Evolutionary conservation across 108 stramenopile species (phyloP).

Genomic region (Cylindrotheca closterium): DNA sequence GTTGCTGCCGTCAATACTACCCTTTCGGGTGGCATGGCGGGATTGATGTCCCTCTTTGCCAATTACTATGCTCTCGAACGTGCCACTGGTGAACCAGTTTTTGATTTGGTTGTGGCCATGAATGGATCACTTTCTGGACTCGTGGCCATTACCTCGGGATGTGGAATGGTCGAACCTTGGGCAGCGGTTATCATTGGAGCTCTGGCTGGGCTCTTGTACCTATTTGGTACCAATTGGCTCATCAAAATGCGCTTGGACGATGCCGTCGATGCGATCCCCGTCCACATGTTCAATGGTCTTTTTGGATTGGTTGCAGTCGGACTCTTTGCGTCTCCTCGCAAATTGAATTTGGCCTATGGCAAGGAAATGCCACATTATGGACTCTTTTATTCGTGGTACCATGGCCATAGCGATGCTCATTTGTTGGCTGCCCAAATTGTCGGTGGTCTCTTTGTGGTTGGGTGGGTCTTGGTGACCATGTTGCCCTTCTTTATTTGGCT

Average conservation of each 20-base stretch:
- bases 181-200: slow-evolving; percentile 84
- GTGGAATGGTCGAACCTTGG: slow-evolving; percentile 82
- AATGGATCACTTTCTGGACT: slow-evolving; percentile 71
- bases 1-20: slow-evolving; percentile 88
- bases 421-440: slow-evolving; percentile 69
- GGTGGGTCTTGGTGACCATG: slow-evolving; percentile 78
- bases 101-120: slow-evolving; percentile 54
- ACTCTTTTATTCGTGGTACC: slow-evolving; percentile 53
- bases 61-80: slow-evolving; percentile 44
- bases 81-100: slow-evolving; percentile 53
- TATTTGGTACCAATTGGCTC: slow-evolving; percentile 53
- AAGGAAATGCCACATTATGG: slow-evolving; percentile 44
- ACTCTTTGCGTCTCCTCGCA: slow-evolving; percentile 70
- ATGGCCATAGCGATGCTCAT: slow-evolving; percentile 43
- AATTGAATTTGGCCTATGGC: slow-evolving; percentile 50
- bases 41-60: slow-evolving; percentile 49
- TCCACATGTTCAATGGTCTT: slow-evolving; percentile 84
- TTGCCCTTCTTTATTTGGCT: slow-evolving; percentile 73
- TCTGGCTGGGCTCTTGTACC: slow-evolving; percentile 83
- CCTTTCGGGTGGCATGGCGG: slow-evolving; percentile 56
- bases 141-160: slow-evolving; percentile 87
- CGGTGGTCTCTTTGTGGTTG: slow-evolving; percentile 74
- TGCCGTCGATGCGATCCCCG: slow-evolving; percentile 91
- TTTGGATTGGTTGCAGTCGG: slow-evolving; percentile 88
- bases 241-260: slow-evolving; percentile 84